Percentiles rank a stretch among this genome's conserved stretches.
Conservation (phyloP, 2,329 filamentous ascomycete genomes). For the Claviceps fusiformis region DNA sequence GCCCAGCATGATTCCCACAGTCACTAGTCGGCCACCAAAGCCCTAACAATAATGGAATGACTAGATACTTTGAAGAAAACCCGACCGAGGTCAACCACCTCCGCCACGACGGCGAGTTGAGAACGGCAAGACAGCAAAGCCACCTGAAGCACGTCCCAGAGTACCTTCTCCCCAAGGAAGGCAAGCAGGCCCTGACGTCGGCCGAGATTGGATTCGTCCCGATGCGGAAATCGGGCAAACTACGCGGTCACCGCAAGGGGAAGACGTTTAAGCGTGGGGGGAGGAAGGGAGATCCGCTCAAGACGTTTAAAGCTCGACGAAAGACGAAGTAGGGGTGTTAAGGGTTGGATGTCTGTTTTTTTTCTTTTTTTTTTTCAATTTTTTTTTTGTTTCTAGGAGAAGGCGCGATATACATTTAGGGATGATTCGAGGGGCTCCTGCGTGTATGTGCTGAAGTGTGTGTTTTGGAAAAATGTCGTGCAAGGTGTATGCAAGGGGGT, state of each 20-base stretch:
- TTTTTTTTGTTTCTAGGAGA: neutral
- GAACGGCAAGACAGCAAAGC: conserved; percentile 69
- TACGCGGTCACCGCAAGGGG: conserved; percentile 30
- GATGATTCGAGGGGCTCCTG: too few relatives aligned
- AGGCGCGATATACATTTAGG: too few relatives aligned
- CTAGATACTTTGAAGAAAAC: conserved; percentile 84
- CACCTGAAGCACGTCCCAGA: conserved; percentile 93
- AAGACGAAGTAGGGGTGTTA: conserved; percentile 23
- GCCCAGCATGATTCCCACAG: too few relatives aligned
- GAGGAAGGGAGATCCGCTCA: conserved; percentile 69
- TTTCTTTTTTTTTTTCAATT: neutral
- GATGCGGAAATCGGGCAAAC: conserved; percentile 41
- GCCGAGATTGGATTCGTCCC: conserved; percentile 67
- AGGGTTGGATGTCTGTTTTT: neutral
- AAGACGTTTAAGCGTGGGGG: conserved; percentile 16
- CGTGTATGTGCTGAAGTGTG: too few relatives aligned
- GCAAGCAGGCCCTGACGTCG: conserved; percentile 52
- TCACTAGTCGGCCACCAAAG: neutral
- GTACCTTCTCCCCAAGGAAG: conserved; percentile 72
- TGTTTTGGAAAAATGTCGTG: too few relatives aligned
- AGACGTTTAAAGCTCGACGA: conserved; percentile 63
- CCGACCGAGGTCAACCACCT: conserved; percentile 77
- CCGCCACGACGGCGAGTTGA: conserved; percentile 77
- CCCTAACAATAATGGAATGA: neutral
- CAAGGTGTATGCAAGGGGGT: too few relatives aligned